Base-by-base conservation (phyloP, 805 yeast species). In the Candida alai region DNA sequence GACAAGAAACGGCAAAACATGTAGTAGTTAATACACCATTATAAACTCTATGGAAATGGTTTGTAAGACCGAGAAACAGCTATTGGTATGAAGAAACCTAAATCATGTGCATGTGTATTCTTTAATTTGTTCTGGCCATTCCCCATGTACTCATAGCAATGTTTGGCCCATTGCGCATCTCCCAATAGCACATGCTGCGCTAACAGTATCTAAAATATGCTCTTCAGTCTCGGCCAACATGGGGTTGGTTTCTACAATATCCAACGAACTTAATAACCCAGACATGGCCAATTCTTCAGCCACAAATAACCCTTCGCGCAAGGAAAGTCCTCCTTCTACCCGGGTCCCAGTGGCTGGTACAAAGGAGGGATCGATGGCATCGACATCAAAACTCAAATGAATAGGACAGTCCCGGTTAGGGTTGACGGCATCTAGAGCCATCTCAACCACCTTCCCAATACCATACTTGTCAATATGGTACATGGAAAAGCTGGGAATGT, bases 341-440 rank as follows among this genome's bases (percentile, higher is more conserved):
- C 97, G 90, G 1, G 98, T 93, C 35, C 98, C 98, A 1, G 98
- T 90, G 24, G 97, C 95, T 13, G 96, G 97, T 10, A 93, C 96
- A 54, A 70, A 88, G 42, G 78, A 72, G 30, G 97, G 97, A 61
- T 90, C 98, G 39, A 93, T 81, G 27, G 97, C 97, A 62, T 90
- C 98, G 28, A 90, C 97, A 55, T 90, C 98, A 56, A 89, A 90
- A 18, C 94, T 82, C 45, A 93, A 63, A 66, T 90, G 96, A 43
- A 93, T 73, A 32, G 98, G 97, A 30, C 47, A 46, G 10, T 73
- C 61, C 35, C 72, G 65, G 35, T 75, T 71, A 11, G 95, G 95
- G 60, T 84, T 84, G 48, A 93, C 68, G 19, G 73, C 71, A 42
- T 79, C 77, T 39, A 90, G 61, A 2, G 98, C 97, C 93, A 84